phyloP scores from a whole-genome alignment of 495 filamentous ascomycete species.

The Cryomyces antarcticus region DNA sequence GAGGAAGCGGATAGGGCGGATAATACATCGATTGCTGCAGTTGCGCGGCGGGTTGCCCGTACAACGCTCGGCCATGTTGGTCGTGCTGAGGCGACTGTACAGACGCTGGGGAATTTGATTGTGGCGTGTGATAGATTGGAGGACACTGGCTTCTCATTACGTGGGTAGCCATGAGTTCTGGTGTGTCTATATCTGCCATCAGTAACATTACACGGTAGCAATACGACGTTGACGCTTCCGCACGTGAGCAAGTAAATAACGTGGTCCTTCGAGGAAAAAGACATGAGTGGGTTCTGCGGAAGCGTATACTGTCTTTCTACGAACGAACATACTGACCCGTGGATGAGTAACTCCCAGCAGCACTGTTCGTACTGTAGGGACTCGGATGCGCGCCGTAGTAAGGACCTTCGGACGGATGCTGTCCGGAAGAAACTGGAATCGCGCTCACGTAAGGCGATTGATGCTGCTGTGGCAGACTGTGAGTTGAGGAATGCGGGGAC shows the following conservation, averaged over 20 bases:
- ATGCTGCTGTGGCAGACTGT: conserved; percentile 16
- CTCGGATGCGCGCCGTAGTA: conserved; percentile 20
- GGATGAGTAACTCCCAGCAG: conserved; percentile 19
- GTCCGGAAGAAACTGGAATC: conserved; percentile 14
- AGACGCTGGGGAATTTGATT: conserved; percentile 91
- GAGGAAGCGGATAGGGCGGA: conserved; percentile 46
- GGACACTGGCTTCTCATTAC: conserved; percentile 76
- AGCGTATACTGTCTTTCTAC: not conserved
- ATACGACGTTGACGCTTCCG: no score
- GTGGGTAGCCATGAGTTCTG: conserved; percentile 76
- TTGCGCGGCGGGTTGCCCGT: conserved; percentile 61
- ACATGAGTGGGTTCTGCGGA: not conserved
- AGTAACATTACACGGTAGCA: no score
- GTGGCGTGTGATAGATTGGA: conserved; percentile 88
- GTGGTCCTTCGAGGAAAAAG: not conserved
- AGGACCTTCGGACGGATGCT: conserved; percentile 14
- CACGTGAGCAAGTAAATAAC: no score
- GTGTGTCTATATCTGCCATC: conserved; percentile 34
- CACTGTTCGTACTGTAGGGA: conserved; percentile 21
- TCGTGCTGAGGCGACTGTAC: conserved; percentile 87
- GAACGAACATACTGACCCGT: conserved; percentile 4
- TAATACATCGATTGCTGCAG: conserved; percentile 45
- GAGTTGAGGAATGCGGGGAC: conserved; percentile 19
- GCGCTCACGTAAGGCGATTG: conserved; percentile 20
- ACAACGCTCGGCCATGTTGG: conserved; percentile 61